Evolutionary conservation across 169 alveolate species (phyloP), one percentile per base, ranked within the genome.

Genomic region (Plasmodium berghei): DNA sequence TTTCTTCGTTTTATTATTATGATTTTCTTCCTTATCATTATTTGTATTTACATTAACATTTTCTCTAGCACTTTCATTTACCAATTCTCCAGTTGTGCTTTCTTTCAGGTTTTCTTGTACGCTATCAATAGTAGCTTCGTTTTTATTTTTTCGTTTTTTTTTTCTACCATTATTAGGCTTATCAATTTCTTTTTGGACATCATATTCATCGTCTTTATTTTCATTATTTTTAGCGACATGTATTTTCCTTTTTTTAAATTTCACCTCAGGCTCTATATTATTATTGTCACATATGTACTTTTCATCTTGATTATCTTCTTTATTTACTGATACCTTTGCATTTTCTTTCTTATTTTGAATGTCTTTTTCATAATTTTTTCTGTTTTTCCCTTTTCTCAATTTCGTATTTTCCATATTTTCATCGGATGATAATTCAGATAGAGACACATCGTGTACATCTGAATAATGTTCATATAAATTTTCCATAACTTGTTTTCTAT

Each of bases 401-500:
- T 56, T 67, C 40, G 34, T 24, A 45, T 71, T 9, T 63, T 71
- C 77, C 28, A 4, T 14, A 22, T 46, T 66, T 9, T 70, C 46
- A 12, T 72, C 91, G 5, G 91, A 86, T 63, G 91, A 86, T 42
- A 86, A 40, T 70, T 86, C 91, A n/a, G 91, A 86, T 8, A 86
- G 40, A 0, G 91, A 86, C 9, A 86, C 59, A 46, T 71, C 86
- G 5, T 86, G 75, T 66, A 86, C 45, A 40, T 86, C 91, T 34
- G 87, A 86, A 54, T n/a, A 28, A 42, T 71, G 72, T 34, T 69
- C 91, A 26, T 45, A 86, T 34, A 55, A 5, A 14, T 86, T 69
- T 40, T 45, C 40, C 9, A 54, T 54, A 42, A n/a, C 34, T 55
- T 75, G 24, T 40, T 24, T 63, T 54, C 20, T 45, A 12, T 48